Evolutionary conservation across 768 basidiomycete genomes (phyloP).

Genomic region (button mushroom (Agaricus bisporus)): DNA sequence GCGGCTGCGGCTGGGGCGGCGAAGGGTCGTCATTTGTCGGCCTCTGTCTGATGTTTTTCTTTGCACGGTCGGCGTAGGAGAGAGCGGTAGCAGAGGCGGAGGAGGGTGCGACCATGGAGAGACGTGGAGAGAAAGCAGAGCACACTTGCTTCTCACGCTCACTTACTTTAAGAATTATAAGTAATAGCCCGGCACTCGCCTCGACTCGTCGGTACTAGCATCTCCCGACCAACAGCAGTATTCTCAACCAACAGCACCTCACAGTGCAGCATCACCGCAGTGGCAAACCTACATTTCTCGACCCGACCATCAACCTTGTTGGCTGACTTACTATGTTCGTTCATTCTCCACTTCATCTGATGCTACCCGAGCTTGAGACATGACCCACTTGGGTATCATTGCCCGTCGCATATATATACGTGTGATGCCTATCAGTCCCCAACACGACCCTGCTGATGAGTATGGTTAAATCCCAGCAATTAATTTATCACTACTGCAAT

Average conservation of each 20-base stretch:
- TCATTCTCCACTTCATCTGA: slow-evolving; percentile 37
- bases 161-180: too few species aligned
- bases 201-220: slow-evolving; percentile 30
- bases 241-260: slow-evolving; percentile 56
- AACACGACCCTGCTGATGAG: too few species aligned
- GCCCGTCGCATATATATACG: too few species aligned
- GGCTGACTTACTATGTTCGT: slow-evolving; percentile 33
- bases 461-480: too few species aligned
- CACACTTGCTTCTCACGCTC: slow-evolving; percentile 11
- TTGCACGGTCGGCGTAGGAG: slow-evolving; percentile 54
- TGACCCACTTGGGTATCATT: too few species aligned
- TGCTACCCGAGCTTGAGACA: slow-evolving; percentile 1
- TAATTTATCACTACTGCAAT: too few species aligned
- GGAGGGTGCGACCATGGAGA: slow-evolving; percentile 17
- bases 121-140: not conserved
- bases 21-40: not conserved
- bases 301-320: slow-evolving; percentile 20
- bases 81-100: slow-evolving; percentile 26
- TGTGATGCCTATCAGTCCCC: too few species aligned
- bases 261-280: slow-evolving; percentile 60
- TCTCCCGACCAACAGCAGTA: slow-evolving; percentile 30
- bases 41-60: slow-evolving; percentile 26
- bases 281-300: slow-evolving; percentile 32
- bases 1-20: slow-evolving; percentile 11
- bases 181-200: slow-evolving; percentile 31